A percentile compares a stretch with the other conserved stretches of the same genome.
Evolutionary conservation across 768 basidiomycete genomes (phyloP).

Genomic region (Gelatoporia subvermispora): DNA sequence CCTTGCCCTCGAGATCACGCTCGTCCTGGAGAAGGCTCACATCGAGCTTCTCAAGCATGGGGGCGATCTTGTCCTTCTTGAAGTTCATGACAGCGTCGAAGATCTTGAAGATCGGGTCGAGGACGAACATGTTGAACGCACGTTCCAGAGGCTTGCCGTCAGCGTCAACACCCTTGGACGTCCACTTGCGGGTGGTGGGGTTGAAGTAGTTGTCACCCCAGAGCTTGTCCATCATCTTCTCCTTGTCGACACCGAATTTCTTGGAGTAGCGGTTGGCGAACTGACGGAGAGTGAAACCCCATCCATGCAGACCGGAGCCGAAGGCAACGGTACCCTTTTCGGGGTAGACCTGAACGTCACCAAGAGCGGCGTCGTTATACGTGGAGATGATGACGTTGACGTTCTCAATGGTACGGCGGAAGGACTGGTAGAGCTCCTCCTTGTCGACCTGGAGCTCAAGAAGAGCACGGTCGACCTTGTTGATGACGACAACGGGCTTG

Average conservation of each 20-base stretch:
- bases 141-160: constrained; percentile 94
- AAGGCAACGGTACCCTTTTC: constrained; percentile 98
- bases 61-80: constrained; percentile 83
- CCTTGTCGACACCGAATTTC: constrained; percentile 98
- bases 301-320: constrained; percentile 98
- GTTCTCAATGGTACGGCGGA: constrained; percentile 94
- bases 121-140: constrained; percentile 97
- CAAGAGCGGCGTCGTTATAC: constrained; percentile 89
- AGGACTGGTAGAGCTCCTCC: constrained; percentile 96
- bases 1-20: constrained; percentile 92
- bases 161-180: constrained; percentile 65
- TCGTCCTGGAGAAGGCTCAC: constrained; percentile 84
- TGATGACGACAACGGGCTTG: constrained; percentile 99
- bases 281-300: constrained; percentile 98
- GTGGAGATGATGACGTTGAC: constrained; percentile 99
- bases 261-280: constrained; percentile 93
- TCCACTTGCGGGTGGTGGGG: constrained; percentile 94
- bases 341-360: constrained; percentile 98
- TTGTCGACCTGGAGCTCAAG: constrained; percentile 97
- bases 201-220: constrained; percentile 99
- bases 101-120: constrained; percentile 98
- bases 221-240: constrained; percentile 95
- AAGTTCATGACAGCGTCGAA: constrained; percentile 99
- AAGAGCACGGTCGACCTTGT: constrained; percentile 99
- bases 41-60: constrained; percentile 95